Percentiles rank a stretch among this genome's conserved stretches.
phyloP scores from a whole-genome alignment of 257 asterid genomes.

The Solanum bulbocastanum region DNA sequence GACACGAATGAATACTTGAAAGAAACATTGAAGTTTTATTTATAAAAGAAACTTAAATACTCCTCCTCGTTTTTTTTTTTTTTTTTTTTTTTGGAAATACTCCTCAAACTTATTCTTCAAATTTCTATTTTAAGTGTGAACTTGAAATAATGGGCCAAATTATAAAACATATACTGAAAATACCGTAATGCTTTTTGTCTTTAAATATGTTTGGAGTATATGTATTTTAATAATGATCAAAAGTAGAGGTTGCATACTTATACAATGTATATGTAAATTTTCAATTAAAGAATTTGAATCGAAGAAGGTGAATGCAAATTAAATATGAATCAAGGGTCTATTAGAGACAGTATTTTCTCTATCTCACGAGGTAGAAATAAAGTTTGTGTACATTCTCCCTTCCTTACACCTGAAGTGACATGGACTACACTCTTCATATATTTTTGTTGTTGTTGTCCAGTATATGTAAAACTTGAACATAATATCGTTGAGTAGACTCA shows the following conservation, averaged over 20 bases:
- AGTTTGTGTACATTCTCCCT: neutral
- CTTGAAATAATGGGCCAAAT: neutral
- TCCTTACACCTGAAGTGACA: neutral
- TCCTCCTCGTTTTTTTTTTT: accelerated
- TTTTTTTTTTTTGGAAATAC: too few species aligned
- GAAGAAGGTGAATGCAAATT: neutral
- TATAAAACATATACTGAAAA: too few species aligned
- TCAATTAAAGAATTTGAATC: neutral
- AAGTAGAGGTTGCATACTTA: neutral
- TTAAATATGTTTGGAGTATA: neutral
- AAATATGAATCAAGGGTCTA: neutral
- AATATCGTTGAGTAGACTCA: neutral
- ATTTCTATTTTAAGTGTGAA: neutral
- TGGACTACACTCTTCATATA: neutral
- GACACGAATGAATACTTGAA: neutral
- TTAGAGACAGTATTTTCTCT: too few species aligned
- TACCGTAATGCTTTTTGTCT: neutral
- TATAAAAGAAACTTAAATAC: neutral
- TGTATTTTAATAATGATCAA: neutral
- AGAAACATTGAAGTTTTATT: too few species aligned
- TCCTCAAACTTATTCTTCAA: neutral
- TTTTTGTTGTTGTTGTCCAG: neutral
- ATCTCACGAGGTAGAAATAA: too few species aligned
- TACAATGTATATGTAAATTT: too few species aligned
- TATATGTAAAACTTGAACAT: neutral